These are phyloP conservation scores for Scheffersomyces titani DNA, from an alignment of 1,139 yeast species.

Conservation along the genomic window DNA sequence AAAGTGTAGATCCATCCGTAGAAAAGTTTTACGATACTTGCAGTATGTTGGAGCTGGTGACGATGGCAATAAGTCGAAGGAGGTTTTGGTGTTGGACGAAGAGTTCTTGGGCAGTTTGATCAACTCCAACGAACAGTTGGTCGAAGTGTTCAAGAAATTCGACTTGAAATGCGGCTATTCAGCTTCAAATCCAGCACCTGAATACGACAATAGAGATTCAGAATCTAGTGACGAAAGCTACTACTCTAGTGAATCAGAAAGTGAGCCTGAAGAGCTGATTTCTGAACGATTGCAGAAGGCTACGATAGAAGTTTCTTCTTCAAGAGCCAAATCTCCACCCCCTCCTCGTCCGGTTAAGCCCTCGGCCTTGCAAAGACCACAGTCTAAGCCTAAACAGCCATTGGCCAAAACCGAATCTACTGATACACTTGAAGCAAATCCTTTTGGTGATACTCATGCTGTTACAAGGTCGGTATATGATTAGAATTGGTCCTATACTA, in stretches of 20 bases:
- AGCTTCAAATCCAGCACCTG: slow-evolving; percentile 38
- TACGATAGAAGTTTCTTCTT: slow-evolving; percentile 5
- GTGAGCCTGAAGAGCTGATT: slow-evolving; percentile 32
- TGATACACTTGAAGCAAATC: slow-evolving; percentile 50
- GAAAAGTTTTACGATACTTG: slow-evolving; percentile 75
- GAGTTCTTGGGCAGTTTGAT: slow-evolving; percentile 84
- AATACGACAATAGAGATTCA: slow-evolving; percentile 25
- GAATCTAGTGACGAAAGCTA: slow-evolving; percentile 36
- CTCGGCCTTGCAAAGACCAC: slow-evolving; percentile 12
- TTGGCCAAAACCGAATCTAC: slow-evolving; percentile 25
- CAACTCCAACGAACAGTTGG: slow-evolving; percentile 87
- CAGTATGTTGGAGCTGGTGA: slow-evolving; percentile 71
- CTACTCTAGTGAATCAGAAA: slow-evolving; percentile 46
- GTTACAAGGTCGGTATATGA: slow-evolving; percentile 29
- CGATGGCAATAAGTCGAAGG: slow-evolving; percentile 27
- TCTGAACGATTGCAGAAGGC: slow-evolving; percentile 10
- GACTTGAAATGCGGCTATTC: slow-evolving; percentile 51
- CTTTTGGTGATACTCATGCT: slow-evolving; percentile 68
- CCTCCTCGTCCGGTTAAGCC: slow-evolving; percentile 39
- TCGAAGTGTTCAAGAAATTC: slow-evolving; percentile 66
- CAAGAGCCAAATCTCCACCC: slow-evolving; percentile 24
- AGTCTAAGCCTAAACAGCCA: slow-evolving; percentile 7
- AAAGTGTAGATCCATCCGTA: slow-evolving; percentile 72
- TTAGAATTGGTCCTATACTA: slow-evolving; percentile 3
- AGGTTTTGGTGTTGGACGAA: slow-evolving; percentile 51